These are phyloP conservation scores for Biancaea sappan DNA, from an alignment of 306 rosid genomes.

Conservation along the genomic window DNA sequence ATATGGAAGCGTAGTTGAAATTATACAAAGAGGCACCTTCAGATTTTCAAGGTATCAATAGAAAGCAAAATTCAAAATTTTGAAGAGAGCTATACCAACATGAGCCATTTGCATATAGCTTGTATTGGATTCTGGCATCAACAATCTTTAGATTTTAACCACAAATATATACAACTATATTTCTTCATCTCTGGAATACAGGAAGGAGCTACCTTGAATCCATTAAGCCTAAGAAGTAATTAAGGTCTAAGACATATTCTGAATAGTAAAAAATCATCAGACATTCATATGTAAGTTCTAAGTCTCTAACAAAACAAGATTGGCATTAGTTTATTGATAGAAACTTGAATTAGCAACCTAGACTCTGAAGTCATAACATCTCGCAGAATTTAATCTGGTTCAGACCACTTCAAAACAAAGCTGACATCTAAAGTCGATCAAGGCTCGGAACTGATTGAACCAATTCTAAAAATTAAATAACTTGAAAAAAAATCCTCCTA, in stretches of 20 bases:
- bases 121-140: not conserved
- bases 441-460: not conserved
- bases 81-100: not conserved
- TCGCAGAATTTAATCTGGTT: not conserved
- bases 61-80: not conserved
- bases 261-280: not conserved
- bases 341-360: not conserved
- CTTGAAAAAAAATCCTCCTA: not conserved
- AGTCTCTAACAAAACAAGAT: not conserved
- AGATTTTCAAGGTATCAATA: not conserved
- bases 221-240: not conserved
- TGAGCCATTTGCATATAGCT: not conserved
- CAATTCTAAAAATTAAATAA: not conserved
- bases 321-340: not conserved
- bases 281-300: not conserved
- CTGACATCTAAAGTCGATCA: not conserved
- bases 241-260: not conserved
- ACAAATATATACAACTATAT: not conserved
- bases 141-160: not conserved
- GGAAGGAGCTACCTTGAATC: not conserved
- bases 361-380: not conserved
- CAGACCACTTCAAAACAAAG: not conserved
- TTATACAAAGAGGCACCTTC: not conserved
- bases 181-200: not conserved
- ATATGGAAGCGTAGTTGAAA: not conserved